A percentile compares a stretch with the other conserved stretches of the same genome.
Conservation (phyloP, 176 grass and related monocot species). For the Alloteropsis semialata region DNA sequence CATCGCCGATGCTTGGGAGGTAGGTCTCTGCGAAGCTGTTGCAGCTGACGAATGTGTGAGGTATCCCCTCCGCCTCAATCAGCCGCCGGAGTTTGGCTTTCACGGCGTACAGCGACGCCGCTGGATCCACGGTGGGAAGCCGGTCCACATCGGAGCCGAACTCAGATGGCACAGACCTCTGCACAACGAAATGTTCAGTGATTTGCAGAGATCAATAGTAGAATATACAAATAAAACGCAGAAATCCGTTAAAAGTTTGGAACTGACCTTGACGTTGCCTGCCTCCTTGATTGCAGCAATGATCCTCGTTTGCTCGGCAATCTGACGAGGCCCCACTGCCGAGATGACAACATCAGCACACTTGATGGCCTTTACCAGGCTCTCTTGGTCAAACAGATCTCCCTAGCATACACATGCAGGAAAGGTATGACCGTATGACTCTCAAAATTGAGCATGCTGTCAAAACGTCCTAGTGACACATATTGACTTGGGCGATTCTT, state of each 20-base stretch:
- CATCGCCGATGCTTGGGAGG: conserved; percentile 30
- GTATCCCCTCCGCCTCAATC: conserved; percentile 26
- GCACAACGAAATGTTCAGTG: neutral
- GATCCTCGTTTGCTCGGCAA: conserved; percentile 39
- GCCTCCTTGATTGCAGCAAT: conserved; percentile 49
- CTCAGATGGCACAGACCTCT: conserved; percentile 61
- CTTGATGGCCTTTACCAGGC: conserved; percentile 26
- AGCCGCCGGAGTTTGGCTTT: conserved; percentile 36
- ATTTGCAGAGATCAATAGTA: neutral
- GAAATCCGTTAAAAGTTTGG: neutral
- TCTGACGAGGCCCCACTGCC: conserved; percentile 3
- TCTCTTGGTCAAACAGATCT: conserved; percentile 9
- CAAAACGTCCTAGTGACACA: neutral
- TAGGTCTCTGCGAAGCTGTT: conserved; percentile 43
- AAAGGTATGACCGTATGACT: no score
- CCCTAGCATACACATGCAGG: neutral
- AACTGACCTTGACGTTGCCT: conserved; percentile 46
- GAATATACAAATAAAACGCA: neutral
- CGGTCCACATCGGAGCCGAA: conserved; percentile 37
- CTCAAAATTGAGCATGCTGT: neutral
- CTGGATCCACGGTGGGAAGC: conserved; percentile 10
- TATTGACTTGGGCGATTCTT: neutral
- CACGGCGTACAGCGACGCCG: neutral
- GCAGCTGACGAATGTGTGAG: conserved; percentile 30
- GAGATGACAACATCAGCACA: conserved; percentile 32